A percentile compares a stretch with the other conserved stretches of the same genome.
Conservation (phyloP, 257 asterid genomes). For the Gentiana macrophylla region DNA sequence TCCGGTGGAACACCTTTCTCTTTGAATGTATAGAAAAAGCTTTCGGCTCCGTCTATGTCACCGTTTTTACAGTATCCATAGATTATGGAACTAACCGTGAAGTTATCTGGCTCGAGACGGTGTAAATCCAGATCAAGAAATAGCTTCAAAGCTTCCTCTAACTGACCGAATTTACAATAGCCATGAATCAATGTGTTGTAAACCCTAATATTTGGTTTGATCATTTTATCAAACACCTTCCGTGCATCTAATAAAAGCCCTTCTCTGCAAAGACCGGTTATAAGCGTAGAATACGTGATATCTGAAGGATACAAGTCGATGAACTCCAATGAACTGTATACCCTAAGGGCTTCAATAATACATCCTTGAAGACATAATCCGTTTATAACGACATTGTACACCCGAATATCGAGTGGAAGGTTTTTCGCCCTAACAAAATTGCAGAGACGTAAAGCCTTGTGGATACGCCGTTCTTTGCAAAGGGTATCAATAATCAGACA, state of each 20-base stretch:
- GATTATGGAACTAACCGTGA: constrained; percentile 64
- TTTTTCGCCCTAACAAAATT: constrained; percentile 38
- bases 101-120: constrained; percentile 55
- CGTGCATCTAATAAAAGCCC: constrained; percentile 60
- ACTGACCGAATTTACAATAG: constrained; percentile 50
- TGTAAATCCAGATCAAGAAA: constrained; percentile 46
- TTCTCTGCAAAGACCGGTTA: constrained; percentile 58
- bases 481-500: constrained; percentile 53
- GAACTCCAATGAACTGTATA: constrained; percentile 65
- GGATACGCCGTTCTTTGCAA: constrained; percentile 48
- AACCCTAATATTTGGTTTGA: constrained; percentile 40
- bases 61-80: constrained; percentile 67
- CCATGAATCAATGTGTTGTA: constrained; percentile 77
- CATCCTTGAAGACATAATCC: constrained; percentile 82
- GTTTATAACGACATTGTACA: constrained; percentile 58
- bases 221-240: constrained; percentile 59
- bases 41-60: constrained; percentile 83
- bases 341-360: constrained; percentile 71
- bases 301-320: constrained; percentile 47
- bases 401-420: constrained; percentile 37
- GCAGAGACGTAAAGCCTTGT: constrained; percentile 60
- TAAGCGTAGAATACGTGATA: constrained; percentile 69
- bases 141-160: constrained; percentile 51
- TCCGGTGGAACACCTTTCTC: constrained; percentile 54
- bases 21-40: constrained; percentile 45